These are phyloP conservation scores for Abelmoschus esculentus DNA, from an alignment of 345 rosid genomes.

Conservation along the genomic window DNA sequence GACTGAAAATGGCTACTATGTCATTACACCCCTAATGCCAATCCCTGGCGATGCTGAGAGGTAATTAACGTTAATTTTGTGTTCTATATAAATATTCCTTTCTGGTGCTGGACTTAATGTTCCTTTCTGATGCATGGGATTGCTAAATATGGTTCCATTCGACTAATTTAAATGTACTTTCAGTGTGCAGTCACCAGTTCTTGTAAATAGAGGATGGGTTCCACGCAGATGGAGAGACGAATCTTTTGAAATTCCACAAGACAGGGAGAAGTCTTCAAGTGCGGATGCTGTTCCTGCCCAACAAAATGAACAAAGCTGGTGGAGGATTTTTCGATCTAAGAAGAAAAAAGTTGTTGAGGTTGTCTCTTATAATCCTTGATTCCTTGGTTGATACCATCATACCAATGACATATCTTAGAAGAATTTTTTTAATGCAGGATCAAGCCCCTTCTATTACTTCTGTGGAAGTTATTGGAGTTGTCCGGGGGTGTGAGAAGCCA, in stretches of 20 bases:
- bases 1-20: slow-evolving; percentile 81
- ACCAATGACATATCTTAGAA: not conserved
- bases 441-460: slow-evolving; percentile 27
- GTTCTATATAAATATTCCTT: not conserved
- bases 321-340: slow-evolving; percentile 77
- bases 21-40: slow-evolving; percentile 79
- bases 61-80: slow-evolving; percentile 25
- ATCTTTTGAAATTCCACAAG: slow-evolving; percentile 29
- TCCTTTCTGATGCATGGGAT: not conserved
- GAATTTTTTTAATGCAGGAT: slow-evolving; percentile 32
- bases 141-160: slow-evolving; percentile 3
- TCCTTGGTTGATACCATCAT: slow-evolving; percentile 10
- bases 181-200: slow-evolving; percentile 72
- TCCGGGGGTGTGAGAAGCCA: slow-evolving; percentile 87
- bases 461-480: slow-evolving; percentile 74
- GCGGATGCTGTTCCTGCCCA: slow-evolving; percentile 19
- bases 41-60: slow-evolving; percentile 48
- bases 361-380: slow-evolving; percentile 5
- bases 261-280: slow-evolving; percentile 27
- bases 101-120: not conserved
- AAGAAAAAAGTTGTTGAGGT: slow-evolving; percentile 47
- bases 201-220: slow-evolving; percentile 97
- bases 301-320: slow-evolving; percentile 29
- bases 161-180: slow-evolving; percentile 14
- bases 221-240: slow-evolving; percentile 91